phyloP scores from a whole-genome alignment of 2,329 filamentous ascomycete genomes.

The Fusarium cicatricum region DNA sequence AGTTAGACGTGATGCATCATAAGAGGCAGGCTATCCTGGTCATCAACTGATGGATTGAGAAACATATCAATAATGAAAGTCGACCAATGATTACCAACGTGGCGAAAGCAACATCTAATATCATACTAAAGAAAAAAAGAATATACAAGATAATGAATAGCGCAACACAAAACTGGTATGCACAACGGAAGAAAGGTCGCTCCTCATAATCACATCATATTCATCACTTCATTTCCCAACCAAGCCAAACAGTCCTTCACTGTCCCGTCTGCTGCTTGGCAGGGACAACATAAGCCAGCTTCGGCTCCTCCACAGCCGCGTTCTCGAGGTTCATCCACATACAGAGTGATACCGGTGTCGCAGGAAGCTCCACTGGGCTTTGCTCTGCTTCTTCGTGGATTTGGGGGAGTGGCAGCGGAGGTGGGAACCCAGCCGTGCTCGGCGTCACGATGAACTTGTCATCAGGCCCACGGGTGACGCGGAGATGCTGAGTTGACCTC shows the following conservation, averaged over 20 bases:
- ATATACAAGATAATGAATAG: slow-evolving; percentile 13
- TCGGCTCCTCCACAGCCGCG: slow-evolving; percentile 39
- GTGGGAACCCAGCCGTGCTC: slow-evolving; percentile 33
- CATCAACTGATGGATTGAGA: no score
- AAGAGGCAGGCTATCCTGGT: no score
- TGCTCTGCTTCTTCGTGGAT: slow-evolving; percentile 4
- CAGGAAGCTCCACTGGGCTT: slow-evolving; percentile 39
- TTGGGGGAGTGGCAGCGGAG: slow-evolving; percentile 15
- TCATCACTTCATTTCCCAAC: slow-evolving; percentile 19
- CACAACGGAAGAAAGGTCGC: slow-evolving; percentile 16
- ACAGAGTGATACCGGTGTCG: slow-evolving; percentile 41
- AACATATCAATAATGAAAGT: no score
- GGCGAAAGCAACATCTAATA: no score
- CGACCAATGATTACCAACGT: no score
- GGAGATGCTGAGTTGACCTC: slow-evolving; percentile 25
- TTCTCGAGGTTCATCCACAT: slow-evolving; percentile 40
- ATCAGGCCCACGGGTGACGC: slow-evolving; percentile 34
- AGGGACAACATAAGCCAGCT: slow-evolving; percentile 39
- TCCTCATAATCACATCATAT: slow-evolving; percentile 16
- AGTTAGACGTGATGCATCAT: no score
- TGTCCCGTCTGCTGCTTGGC: slow-evolving; percentile 14
- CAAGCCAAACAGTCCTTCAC: neutral
- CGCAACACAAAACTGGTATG: slow-evolving; percentile 4
- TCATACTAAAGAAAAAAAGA: neutral
- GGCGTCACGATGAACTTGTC: slow-evolving; percentile 41